These are phyloP conservation scores for Tubosaeta brunneosetosa DNA, from an alignment of 768 basidiomycete species.

Conservation along the genomic window DNA sequence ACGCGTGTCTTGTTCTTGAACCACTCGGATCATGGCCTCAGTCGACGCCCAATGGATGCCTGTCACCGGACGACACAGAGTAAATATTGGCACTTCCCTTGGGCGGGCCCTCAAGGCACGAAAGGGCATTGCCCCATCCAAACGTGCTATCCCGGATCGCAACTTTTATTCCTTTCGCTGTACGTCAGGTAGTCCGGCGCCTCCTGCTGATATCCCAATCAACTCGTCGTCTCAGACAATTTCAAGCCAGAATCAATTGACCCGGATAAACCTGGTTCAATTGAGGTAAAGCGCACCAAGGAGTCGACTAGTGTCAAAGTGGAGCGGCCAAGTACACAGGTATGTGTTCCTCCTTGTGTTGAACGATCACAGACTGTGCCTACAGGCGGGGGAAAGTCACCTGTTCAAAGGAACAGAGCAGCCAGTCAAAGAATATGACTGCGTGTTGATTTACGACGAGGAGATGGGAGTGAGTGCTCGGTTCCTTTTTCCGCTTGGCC, in stretches of 20 bases:
- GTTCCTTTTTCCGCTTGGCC: not conserved
- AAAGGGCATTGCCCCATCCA: slow-evolving; percentile 45
- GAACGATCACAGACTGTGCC: not conserved
- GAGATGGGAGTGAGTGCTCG: slow-evolving; percentile 52
- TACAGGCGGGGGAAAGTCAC: slow-evolving; percentile 49
- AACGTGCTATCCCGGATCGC: slow-evolving; percentile 47
- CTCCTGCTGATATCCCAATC: not conserved
- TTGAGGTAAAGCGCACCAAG: slow-evolving; percentile 54
- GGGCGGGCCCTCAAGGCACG: slow-evolving; percentile 64
- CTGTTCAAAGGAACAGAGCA: slow-evolving; percentile 56
- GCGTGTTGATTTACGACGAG: slow-evolving; percentile 78
- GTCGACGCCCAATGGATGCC: slow-evolving; percentile 52
- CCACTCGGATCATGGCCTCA: slow-evolving; percentile 40
- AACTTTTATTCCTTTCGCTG: slow-evolving; percentile 79
- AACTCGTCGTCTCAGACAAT: slow-evolving; percentile 47
- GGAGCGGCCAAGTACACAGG: slow-evolving; percentile 65
- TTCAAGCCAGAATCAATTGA: slow-evolving; percentile 75
- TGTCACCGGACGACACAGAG: slow-evolving; percentile 49
- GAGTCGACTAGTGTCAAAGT: slow-evolving; percentile 52
- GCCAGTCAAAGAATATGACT: slow-evolving; percentile 64
- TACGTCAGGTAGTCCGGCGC: slow-evolving; percentile 33
- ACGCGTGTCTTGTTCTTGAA: slow-evolving; percentile 19
- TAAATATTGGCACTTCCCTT: slow-evolving; percentile 61
- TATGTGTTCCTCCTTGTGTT: slow-evolving; percentile 22
- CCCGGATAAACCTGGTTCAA: slow-evolving; percentile 54